These are phyloP conservation scores for Harringtonia lauricola DNA, from an alignment of 2,329 filamentous ascomycete genomes.

Conservation along the genomic window DNA sequence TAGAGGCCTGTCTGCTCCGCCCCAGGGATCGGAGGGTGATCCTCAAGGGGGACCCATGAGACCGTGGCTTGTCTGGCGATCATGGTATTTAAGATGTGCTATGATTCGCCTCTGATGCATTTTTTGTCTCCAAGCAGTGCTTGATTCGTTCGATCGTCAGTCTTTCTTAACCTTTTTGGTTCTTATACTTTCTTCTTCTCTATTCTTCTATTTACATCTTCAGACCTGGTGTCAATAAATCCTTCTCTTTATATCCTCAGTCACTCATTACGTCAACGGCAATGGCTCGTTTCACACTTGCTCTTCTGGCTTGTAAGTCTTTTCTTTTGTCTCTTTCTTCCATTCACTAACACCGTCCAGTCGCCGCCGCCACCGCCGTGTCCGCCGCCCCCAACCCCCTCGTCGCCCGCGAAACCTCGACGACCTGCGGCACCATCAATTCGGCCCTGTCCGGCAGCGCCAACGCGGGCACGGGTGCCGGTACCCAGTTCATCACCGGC, in stretches of 20 bases:
- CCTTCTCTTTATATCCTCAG: background rate
- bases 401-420: constrained; percentile 5
- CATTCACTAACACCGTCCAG: constrained; percentile 1
- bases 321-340: background rate
- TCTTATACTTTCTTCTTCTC: background rate
- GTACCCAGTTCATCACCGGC: constrained; percentile 20
- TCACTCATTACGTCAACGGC: background rate
- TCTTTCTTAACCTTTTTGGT: background rate
- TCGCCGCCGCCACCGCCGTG: constrained; percentile 7
- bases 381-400: constrained; percentile 12
- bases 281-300: constrained; percentile 2
- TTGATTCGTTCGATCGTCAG: background rate
- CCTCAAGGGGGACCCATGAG: too few species aligned
- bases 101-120: background rate
- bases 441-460: background rate
- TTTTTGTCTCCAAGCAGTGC: too few species aligned
- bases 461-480: constrained; percentile 17
- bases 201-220: background rate
- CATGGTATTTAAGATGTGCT: background rate
- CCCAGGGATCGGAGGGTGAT: too few species aligned
- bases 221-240: background rate
- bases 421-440: too few species aligned
- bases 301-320: constrained; percentile 8
- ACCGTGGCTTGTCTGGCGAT: too few species aligned
- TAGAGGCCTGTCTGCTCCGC: too few species aligned